Evolutionary conservation across 2,329 filamentous ascomycete genomes (phyloP).

Genomic region (Aspergillus uvarum): DNA sequence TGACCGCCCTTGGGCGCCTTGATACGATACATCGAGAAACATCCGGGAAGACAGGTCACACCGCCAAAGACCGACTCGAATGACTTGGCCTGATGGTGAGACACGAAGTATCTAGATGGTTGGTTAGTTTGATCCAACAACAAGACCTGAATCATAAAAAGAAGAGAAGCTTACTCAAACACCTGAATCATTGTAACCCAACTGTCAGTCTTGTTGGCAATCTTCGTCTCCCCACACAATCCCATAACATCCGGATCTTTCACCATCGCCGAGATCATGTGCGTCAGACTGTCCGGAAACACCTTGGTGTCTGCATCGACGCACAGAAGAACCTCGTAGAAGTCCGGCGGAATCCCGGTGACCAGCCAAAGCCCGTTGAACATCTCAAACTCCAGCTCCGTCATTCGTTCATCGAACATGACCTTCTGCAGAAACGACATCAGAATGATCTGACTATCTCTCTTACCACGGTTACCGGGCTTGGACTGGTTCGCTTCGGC

Average conservation of each 20-base stretch:
- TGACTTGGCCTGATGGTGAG: constrained; percentile 92
- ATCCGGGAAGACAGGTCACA: constrained; percentile 96
- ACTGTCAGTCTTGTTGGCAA: constrained; percentile 91
- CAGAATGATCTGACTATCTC: constrained; percentile 96
- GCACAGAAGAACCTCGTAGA: constrained; percentile 97
- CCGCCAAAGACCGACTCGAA: constrained; percentile 98
- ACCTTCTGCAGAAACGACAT: constrained; percentile 99
- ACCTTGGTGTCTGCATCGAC: constrained; percentile 99
- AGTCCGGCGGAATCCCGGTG: constrained; percentile 96
- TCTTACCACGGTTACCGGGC: constrained; percentile 95
- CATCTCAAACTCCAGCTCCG: constrained; percentile 98
- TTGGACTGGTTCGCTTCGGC: constrained; percentile 79
- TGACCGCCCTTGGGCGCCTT: constrained; percentile 97
- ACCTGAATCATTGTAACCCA: constrained; percentile 99
- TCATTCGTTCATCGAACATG: constrained; percentile 99
- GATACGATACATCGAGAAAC: constrained; percentile 99
- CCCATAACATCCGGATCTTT: constrained; percentile 99
- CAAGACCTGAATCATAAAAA: neutral
- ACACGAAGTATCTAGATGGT: constrained; percentile 76
- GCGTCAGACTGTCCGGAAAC: constrained; percentile 95
- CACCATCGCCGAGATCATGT: constrained; percentile 99
- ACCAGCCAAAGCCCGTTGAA: constrained; percentile 99
- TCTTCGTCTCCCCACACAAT: constrained; percentile 97
- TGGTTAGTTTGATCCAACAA: constrained; percentile 6
- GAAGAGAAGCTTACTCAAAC: constrained; percentile 64